phyloP scores from a whole-genome alignment of 2,329 filamentous ascomycete species.

The Metarhizium guizhouense region DNA sequence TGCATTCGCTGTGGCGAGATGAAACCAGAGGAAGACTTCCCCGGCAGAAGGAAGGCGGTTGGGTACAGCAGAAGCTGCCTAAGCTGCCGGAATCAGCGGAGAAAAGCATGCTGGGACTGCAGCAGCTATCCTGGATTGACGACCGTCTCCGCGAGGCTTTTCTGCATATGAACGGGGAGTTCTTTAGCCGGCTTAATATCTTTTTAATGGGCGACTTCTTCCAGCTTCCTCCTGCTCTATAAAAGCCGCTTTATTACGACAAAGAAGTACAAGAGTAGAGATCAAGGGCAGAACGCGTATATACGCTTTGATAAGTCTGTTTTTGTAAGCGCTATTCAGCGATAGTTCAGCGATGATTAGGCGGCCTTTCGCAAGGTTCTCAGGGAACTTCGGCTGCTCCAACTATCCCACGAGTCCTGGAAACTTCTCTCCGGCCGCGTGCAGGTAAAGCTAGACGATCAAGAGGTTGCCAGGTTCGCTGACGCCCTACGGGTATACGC shows the following conservation, averaged over 20 bases:
- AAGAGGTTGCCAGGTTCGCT: conserved; percentile 2
- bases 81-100: background rate
- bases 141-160: conserved; percentile 1
- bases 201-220: background rate
- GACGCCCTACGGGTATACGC: conserved; percentile 1
- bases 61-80: too few species aligned
- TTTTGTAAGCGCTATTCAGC: background rate
- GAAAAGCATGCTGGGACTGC: conserved; percentile 2
- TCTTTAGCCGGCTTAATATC: background rate
- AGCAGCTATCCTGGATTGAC: conserved; percentile 3
- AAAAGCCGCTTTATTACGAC: conserved; percentile 2
- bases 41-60: too few species aligned
- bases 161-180: background rate
- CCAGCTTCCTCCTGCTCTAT: background rate
- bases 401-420: conserved; percentile 2
- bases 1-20: too few species aligned
- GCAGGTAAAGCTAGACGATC: conserved; percentile 4
- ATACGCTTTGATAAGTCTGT: background rate
- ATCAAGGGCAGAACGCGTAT: conserved; percentile 3
- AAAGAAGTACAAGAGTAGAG: conserved; percentile 3
- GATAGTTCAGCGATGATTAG: background rate
- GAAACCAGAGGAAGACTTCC: too few species aligned
- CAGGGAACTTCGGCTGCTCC: conserved; percentile 2
- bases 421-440: too few species aligned
- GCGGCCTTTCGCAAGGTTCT: conserved; percentile 2